Evolutionary conservation across 805 yeast genomes (phyloP).

Genomic region (Candida namnaoensis): DNA sequence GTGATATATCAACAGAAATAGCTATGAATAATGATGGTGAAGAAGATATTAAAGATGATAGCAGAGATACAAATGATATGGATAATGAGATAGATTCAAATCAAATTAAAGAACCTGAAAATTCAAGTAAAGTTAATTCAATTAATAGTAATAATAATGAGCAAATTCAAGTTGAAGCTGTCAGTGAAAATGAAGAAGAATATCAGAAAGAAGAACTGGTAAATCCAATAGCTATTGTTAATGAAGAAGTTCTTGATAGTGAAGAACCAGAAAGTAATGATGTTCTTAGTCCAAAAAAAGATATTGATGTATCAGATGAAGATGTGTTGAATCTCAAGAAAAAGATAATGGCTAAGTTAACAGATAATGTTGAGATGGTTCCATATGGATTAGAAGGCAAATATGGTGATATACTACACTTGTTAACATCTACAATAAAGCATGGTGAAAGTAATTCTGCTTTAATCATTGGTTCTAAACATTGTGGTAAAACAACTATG

Average conservation of each 20-base stretch:
- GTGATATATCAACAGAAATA: too few species aligned
- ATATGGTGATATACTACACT: constrained; percentile 40
- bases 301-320: too few species aligned
- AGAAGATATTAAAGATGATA: too few species aligned
- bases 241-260: too few species aligned
- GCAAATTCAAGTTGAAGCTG: constrained; percentile 23
- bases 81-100: too few species aligned
- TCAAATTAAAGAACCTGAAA: too few species aligned
- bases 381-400: constrained; percentile 27
- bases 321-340: not conserved
- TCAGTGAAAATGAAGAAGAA: constrained; percentile 32
- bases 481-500: constrained; percentile 65
- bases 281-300: too few species aligned
- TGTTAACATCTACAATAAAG: constrained; percentile 56
- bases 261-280: too few species aligned
- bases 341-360: constrained; percentile 18
- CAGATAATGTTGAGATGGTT: constrained; percentile 12
- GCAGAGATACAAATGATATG: too few species aligned
- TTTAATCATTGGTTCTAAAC: constrained; percentile 71
- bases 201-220: constrained; percentile 1
- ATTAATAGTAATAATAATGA: constrained; percentile 6
- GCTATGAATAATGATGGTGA: too few species aligned
- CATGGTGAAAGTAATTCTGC: constrained; percentile 77
- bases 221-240: not conserved
- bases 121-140: too few species aligned